A percentile compares a stretch with the other conserved stretches of the same genome.
Evolutionary conservation across 176 grass and related monocot genomes (phyloP).

Genomic region (Calamus simplicifolius): DNA sequence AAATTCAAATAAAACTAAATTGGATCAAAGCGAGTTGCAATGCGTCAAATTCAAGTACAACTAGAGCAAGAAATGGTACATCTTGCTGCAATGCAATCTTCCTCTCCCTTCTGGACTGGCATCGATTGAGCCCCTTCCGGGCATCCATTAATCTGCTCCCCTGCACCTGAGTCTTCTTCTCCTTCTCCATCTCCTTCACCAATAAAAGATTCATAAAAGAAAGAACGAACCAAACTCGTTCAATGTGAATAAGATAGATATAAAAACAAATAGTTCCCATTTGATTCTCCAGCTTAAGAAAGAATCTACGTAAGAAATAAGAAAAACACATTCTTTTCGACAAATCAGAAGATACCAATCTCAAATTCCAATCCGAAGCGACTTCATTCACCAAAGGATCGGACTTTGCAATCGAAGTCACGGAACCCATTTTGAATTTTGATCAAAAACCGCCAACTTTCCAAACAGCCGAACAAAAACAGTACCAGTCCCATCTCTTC

Average conservation of each 20-base stretch:
- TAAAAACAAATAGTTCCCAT: no score
- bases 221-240: background rate
- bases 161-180: slow-evolving; percentile 40
- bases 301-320: slow-evolving; percentile 25
- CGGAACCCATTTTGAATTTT: slow-evolving; percentile 38
- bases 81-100: slow-evolving; percentile 95
- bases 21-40: no score
- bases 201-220: slow-evolving; percentile 28
- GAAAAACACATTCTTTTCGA: slow-evolving; percentile 16
- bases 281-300: background rate
- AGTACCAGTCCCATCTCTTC: background rate
- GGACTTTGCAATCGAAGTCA: slow-evolving; percentile 29
- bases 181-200: slow-evolving; percentile 61
- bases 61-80: slow-evolving; percentile 31
- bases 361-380: slow-evolving; percentile 20
- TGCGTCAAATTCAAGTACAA: no score
- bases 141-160: slow-evolving; percentile 17
- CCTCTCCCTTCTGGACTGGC: slow-evolving; percentile 64
- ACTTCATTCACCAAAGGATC: slow-evolving; percentile 25
- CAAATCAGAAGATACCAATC: slow-evolving; percentile 37
- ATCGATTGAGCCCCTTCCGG: slow-evolving; percentile 27
- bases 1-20: background rate
- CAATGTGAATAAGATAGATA: no score
- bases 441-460: slow-evolving; percentile 27
- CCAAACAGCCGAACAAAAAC: slow-evolving; percentile 21